Conservation (phyloP, 768 basidiomycete genomes). For the Serendipita sp. region DNA sequence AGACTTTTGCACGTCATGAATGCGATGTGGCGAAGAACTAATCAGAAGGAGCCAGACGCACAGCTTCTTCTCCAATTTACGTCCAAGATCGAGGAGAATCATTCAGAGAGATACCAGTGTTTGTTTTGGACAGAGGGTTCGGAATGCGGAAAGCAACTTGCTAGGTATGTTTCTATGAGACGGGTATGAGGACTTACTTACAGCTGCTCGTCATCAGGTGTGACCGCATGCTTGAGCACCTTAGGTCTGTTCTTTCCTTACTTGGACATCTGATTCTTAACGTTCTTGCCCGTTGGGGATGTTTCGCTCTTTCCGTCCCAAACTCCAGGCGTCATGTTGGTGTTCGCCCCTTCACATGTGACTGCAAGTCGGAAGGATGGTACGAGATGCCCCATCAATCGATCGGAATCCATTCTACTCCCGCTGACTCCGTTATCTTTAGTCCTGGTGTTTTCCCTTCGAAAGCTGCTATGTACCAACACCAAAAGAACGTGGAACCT, state of each 20-base stretch:
- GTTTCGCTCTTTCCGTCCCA: neutral
- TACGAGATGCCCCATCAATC: neutral
- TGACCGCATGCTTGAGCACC: conserved; percentile 3
- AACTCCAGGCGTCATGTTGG: conserved; percentile 1
- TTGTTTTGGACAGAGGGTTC: neutral
- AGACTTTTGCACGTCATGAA: neutral
- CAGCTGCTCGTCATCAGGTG: neutral
- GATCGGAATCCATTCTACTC: neutral
- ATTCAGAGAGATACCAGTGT: neutral
- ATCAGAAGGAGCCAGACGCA: conserved; percentile 1
- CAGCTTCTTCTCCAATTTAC: neutral
- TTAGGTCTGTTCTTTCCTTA: neutral
- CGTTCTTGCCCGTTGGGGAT: neutral
- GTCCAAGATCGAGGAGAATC: neutral
- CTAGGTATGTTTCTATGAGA: neutral
- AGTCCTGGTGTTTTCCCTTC: conserved; percentile 3
- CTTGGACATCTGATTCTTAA: neutral
- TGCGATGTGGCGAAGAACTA: neutral
- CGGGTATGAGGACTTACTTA: neutral
- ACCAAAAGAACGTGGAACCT: conserved; percentile 4
- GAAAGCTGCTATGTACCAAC: conserved; percentile 5
- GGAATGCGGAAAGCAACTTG: neutral
- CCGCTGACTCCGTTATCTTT: neutral
- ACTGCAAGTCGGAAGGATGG: conserved; percentile 3
- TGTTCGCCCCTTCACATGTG: neutral